Base-by-base conservation (phyloP, 2,329 filamentous ascomycete species). In the Xylaria hypoxylon region DNA sequence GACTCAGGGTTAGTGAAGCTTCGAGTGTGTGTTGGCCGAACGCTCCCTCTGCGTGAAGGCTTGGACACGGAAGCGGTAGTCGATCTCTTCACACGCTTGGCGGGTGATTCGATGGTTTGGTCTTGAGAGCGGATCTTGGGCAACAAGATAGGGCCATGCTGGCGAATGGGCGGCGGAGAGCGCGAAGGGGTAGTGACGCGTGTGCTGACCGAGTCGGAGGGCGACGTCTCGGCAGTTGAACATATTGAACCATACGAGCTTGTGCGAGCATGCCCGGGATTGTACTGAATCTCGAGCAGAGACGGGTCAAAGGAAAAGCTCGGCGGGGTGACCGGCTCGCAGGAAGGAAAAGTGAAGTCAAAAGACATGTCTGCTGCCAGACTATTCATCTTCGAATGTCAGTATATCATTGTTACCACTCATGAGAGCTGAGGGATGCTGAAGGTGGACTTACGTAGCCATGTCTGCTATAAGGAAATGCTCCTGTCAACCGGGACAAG, bases 111-210 rank as follows among this genome's bases (percentile, higher is more conserved):
- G 68, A 93, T 87, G 68, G 90, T 85, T 80, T 95, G 91, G 80
- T 97, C 93, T 80, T 96, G 93, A 45, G 88, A 88, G 68, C 93
- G 88, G 81, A 96, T 94, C 85, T 94, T 96, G 75, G 93, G 93
- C 35, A 97, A 85, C 66, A 97, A 83, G 55, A 93, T 83, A 58
- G 93, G 92, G 59, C 93, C 92, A 80, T 94, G 90, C 68, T 93
- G 90, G 68, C 90, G 87, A 72, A 94, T 87, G 67, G 92, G 92
- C 38, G 92, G 91, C 70, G 86, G 84, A 59, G 85, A 86, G 59
- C 85, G 82, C 45, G 85, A 81, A 44, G 92, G 92, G 13, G 91
- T 94, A 59, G 89, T 91, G 73, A 88, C 84, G 71, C 86, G 84
- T 22, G 90, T 92, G 81, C 87, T 85, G 73, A 89, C 83, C 48